Conservation (phyloP, 768 basidiomycete species). For the Cyclocybe aegerita region DNA sequence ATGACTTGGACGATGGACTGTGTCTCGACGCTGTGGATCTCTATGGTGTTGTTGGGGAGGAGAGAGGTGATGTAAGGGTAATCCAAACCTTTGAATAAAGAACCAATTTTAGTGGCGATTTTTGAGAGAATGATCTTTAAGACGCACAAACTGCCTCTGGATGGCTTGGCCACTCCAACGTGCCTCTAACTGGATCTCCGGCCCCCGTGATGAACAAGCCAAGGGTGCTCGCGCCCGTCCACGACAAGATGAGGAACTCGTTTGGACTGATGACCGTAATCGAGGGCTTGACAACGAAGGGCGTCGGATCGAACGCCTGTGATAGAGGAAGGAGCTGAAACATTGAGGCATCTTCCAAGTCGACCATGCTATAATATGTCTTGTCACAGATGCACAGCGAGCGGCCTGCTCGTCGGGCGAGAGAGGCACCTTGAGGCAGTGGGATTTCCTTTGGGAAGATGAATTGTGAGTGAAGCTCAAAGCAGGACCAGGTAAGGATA, state of each 20-base stretch:
- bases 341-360: constrained; percentile 69
- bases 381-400: constrained; percentile 75
- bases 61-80: constrained; percentile 80
- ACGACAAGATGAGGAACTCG: constrained; percentile 86
- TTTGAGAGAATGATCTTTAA: neutral
- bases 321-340: constrained; percentile 78
- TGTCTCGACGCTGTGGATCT: constrained; percentile 78
- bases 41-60: constrained; percentile 74
- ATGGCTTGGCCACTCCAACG: constrained; percentile 82
- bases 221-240: constrained; percentile 77
- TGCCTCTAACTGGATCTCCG: constrained; percentile 89
- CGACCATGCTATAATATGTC: constrained; percentile 73
- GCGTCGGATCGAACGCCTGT: constrained; percentile 51
- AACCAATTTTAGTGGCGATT: neutral
- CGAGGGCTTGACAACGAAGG: constrained; percentile 55
- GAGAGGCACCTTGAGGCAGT: constrained; percentile 52
- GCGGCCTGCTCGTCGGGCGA: constrained; percentile 62
- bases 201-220: constrained; percentile 84
- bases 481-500: neutral
- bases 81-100: constrained; percentile 61
- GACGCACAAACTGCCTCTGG: constrained; percentile 74
- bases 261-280: constrained; percentile 73
- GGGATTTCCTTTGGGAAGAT: constrained; percentile 63
- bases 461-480: neutral
- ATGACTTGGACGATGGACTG: constrained; percentile 73